phyloP scores from a whole-genome alignment of 495 filamentous ascomycete genomes.

The Polyplosphaeria fusca region DNA sequence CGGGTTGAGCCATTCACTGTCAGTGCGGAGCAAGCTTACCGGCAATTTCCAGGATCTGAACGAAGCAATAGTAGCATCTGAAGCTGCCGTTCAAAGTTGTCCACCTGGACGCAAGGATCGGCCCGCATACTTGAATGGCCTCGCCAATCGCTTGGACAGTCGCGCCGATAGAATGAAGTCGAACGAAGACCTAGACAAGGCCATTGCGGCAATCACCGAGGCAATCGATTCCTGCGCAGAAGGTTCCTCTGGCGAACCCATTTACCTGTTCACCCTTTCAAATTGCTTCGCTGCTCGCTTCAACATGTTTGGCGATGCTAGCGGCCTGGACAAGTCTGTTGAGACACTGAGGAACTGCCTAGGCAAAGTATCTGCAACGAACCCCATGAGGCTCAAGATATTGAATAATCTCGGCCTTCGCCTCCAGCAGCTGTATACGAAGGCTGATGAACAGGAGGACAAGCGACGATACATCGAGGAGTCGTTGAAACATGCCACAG shows the following conservation, averaged over 20 bases:
- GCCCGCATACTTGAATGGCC: conserved; percentile 1
- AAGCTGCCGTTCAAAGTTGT: not conserved
- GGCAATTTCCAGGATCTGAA: conserved; percentile 1
- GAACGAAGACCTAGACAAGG: not conserved
- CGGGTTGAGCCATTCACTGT: not conserved
- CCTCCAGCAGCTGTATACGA: not conserved
- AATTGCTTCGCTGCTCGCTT: not conserved
- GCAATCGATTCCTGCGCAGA: not conserved
- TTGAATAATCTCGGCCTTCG: conserved; percentile 9
- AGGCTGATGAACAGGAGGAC: not conserved
- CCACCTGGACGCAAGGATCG: not conserved
- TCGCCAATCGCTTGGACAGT: not conserved
- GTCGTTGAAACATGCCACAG: not conserved
- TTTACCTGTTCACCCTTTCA: not conserved
- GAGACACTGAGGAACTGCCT: not conserved
- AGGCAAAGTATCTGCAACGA: not conserved
- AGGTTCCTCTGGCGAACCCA: not conserved
- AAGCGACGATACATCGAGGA: not conserved
- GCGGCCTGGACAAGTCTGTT: not conserved
- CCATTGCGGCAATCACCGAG: conserved; percentile 2
- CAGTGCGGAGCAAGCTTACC: not conserved
- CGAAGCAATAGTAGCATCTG: conserved; percentile 2
- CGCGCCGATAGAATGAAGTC: not conserved
- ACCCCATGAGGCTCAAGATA: not conserved
- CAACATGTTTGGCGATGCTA: not conserved